Base-by-base conservation (phyloP, 148 eudicot species). In the Silene uniflora region DNA sequence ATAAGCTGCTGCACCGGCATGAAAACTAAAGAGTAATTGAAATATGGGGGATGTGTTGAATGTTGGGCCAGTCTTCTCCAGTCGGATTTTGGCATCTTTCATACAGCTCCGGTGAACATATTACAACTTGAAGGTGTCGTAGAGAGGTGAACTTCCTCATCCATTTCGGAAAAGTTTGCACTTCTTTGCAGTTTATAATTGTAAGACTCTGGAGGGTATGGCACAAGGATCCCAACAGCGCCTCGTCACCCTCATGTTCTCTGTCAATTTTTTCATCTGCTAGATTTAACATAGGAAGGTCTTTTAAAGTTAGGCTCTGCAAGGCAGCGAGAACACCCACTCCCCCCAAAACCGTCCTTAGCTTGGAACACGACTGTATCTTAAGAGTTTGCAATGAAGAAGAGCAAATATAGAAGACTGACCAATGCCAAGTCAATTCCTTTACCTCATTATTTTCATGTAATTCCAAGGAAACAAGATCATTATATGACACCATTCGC, bases 111-210 rank as follows among this genome's bases (percentile, higher is more conserved):
- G 29, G 29, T 27, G 29, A 27, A 27, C 29, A 27, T 27, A 1
- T 27, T 27, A 27, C 29, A 27, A 27, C 16, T 19, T 25, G n/a
- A 13, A 71, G 62, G 23, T 1, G 32, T 14, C 9, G 18, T 0
- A 71, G 42, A 52, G 74, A 22, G 32, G 61, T 55, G 6, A 54
- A 62, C 7, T 71, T 52, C 19, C 10, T 61, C 74, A 69, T 70
- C 80, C 74, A 77, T n/a, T 77, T 71, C 18, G 80, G 80, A 5
- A 77, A 8, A 0, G 60, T 10, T 27, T 14, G 42, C 69, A 77
- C n/a, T 5, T 18, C 10, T 54, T 21, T 5, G 24, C 75, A 46
- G 47, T 10, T 0, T 0, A 2, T 1, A 60, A 77, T 59, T 18
- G 13, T 6, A 13, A 77, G 69, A 23, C 19, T 10, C 14, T 4